Evolutionary conservation across 768 basidiomycete genomes (phyloP).

Genomic region (Hygrophorus pudorinus): DNA sequence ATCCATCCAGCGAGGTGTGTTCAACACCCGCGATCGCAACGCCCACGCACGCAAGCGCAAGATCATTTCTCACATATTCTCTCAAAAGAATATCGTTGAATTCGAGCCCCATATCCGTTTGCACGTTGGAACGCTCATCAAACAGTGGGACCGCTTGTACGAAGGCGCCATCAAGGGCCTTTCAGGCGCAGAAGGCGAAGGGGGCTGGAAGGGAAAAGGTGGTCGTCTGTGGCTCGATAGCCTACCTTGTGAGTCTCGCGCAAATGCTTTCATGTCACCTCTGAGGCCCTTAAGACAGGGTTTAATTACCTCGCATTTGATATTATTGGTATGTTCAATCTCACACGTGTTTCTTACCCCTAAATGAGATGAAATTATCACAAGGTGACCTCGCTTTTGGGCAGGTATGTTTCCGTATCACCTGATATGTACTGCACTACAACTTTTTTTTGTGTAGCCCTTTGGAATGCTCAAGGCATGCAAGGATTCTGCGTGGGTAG

Average conservation of each 20-base stretch:
- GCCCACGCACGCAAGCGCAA: constrained; percentile 89
- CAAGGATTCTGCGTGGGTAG: constrained; percentile 64
- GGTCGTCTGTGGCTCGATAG: constrained; percentile 68
- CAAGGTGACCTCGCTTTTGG: constrained; percentile 69
- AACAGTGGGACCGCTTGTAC: constrained; percentile 69
- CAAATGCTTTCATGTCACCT: neutral
- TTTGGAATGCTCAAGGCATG: constrained; percentile 81
- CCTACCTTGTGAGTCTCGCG: constrained; percentile 52
- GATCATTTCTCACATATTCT: constrained; percentile 79
- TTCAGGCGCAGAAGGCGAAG: constrained; percentile 51
- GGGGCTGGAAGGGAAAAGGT: constrained; percentile 50
- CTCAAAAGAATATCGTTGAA: constrained; percentile 75
- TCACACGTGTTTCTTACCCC: neutral
- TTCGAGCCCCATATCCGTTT: constrained; percentile 72
- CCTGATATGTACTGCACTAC: too few species aligned
- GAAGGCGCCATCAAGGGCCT: constrained; percentile 44
- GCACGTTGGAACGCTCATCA: constrained; percentile 49
- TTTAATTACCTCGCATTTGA: constrained; percentile 47
- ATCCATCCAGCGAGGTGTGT: constrained; percentile 60
- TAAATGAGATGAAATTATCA: neutral
- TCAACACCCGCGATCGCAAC: constrained; percentile 67
- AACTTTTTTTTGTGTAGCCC: constrained; percentile 28
- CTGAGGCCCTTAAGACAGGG: constrained; percentile 22
- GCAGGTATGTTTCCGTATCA: too few species aligned
- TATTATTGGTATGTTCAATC: constrained; percentile 51